Evolutionary conservation across 768 basidiomycete genomes (phyloP).

Genomic region (Dioszegia crocea): DNA sequence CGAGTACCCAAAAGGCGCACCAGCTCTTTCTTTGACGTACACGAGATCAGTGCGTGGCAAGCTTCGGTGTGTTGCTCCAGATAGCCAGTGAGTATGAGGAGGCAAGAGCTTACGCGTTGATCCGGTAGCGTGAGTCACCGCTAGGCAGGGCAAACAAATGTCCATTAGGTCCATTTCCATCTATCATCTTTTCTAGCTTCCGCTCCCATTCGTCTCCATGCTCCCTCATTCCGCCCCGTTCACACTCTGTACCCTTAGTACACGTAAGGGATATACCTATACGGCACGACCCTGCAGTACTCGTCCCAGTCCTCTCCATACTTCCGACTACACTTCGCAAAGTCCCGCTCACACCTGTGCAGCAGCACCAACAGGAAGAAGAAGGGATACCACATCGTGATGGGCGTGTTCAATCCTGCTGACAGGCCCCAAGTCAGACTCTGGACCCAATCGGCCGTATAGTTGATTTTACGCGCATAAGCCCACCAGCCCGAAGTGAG

Average conservation of each 20-base stretch:
- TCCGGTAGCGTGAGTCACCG: too few species aligned
- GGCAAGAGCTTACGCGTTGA: too few species aligned
- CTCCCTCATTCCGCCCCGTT: background rate
- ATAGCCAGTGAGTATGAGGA: too few species aligned
- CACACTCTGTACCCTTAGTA: slow-evolving; percentile 56
- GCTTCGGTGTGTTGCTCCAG: too few species aligned
- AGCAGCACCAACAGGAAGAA: slow-evolving; percentile 92
- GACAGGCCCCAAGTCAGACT: slow-evolving; percentile 88
- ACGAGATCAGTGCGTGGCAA: too few species aligned
- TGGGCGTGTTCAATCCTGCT: slow-evolving; percentile 82
- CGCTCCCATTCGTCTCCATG: background rate
- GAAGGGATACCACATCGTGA: slow-evolving; percentile 89
- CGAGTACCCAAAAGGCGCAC: too few species aligned
- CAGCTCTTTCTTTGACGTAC: too few species aligned
- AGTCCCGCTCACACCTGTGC: slow-evolving; percentile 88
- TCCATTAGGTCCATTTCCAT: too few species aligned
- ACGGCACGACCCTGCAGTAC: slow-evolving; percentile 80
- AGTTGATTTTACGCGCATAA: slow-evolving; percentile 94
- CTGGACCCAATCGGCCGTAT: slow-evolving; percentile 89
- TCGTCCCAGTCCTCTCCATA: slow-evolving; percentile 94
- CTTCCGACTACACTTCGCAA: slow-evolving; percentile 85
- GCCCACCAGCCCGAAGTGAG: slow-evolving; percentile 92
- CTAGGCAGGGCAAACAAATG: too few species aligned
- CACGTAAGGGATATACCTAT: slow-evolving; percentile 80
- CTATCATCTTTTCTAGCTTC: background rate